phyloP scores from a whole-genome alignment of 768 basidiomycete genomes.

The Psilocybe cyanescens region DNA sequence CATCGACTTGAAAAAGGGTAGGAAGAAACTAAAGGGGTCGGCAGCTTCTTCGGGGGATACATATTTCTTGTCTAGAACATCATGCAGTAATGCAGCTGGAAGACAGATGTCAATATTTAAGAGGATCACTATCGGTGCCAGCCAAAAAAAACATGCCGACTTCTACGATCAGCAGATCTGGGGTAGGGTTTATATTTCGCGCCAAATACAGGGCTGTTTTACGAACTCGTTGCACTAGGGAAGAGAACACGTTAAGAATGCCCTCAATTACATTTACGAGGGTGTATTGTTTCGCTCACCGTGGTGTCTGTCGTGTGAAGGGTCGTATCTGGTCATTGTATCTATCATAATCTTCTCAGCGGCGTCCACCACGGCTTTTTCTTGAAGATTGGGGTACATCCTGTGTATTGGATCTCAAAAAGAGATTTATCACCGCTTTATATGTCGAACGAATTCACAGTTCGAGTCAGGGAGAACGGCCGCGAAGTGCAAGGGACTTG shows the following conservation, averaged over 20 bases:
- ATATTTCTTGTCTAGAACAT: constrained; percentile 88
- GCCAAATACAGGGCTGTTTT: constrained; percentile 77
- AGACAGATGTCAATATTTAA: constrained; percentile 11
- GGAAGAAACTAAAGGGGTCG: constrained; percentile 68
- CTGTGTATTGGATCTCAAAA: constrained; percentile 11
- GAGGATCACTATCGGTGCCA: constrained; percentile 10
- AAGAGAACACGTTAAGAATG: background rate
- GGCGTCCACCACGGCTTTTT: constrained; percentile 53
- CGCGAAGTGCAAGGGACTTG: background rate
- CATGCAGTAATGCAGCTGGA: constrained; percentile 83
- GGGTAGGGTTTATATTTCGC: constrained; percentile 42
- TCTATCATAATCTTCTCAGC: constrained; percentile 74
- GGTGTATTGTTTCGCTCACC: constrained; percentile 47
- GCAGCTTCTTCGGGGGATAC: constrained; percentile 57
- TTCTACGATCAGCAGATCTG: constrained; percentile 80
- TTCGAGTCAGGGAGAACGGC: background rate
- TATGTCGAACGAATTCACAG: background rate
- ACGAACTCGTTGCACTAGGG: constrained; percentile 79
- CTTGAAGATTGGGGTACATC: constrained; percentile 57
- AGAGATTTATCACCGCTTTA: background rate
- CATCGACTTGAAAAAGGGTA: constrained; percentile 62
- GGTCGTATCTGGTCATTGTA: constrained; percentile 78
- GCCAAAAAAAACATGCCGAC: constrained; percentile 43
- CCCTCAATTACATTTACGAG: background rate
- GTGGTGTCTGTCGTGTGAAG: constrained; percentile 81